Evolutionary conservation across 2,329 filamentous ascomycete species (phyloP).

Genomic region (Aspergillus chevalieri): DNA sequence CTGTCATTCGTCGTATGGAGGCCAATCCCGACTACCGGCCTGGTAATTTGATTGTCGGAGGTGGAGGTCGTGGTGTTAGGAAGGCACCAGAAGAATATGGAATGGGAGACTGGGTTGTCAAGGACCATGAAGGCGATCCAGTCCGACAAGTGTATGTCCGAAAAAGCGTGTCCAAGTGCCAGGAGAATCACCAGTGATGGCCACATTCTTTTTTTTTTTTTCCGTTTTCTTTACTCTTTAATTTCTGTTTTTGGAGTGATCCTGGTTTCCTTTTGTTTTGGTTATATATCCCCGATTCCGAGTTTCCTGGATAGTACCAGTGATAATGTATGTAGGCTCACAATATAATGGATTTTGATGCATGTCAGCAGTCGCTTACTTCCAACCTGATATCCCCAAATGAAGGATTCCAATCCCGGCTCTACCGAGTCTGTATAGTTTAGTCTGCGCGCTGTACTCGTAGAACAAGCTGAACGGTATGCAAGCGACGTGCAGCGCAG

Average conservation of each 20-base stretch:
- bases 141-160: conserved; percentile 63
- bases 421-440: not conserved
- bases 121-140: conserved; percentile 58
- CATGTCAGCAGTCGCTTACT: not conserved
- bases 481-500: too few relatives aligned
- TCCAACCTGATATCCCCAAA: not conserved
- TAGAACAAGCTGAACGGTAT: too few relatives aligned
- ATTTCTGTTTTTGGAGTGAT: not conserved
- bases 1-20: conserved; percentile 66
- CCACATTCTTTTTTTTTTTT: not conserved
- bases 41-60: conserved; percentile 73
- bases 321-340: not conserved
- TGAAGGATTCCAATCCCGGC: not conserved
- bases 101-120: conserved; percentile 66
- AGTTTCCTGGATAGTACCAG: not conserved
- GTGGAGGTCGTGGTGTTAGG: conserved; percentile 64
- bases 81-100: conserved; percentile 56
- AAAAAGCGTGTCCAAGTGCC: conserved; percentile 31
- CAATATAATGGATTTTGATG: not conserved
- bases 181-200: conserved; percentile 13
- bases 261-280: not conserved
- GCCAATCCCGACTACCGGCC: conserved; percentile 61
- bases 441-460: too few relatives aligned
- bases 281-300: not conserved
- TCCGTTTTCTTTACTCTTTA: not conserved